Conservation (phyloP, 805 yeast genomes). For the Wickerhamiella azymoides region DNA sequence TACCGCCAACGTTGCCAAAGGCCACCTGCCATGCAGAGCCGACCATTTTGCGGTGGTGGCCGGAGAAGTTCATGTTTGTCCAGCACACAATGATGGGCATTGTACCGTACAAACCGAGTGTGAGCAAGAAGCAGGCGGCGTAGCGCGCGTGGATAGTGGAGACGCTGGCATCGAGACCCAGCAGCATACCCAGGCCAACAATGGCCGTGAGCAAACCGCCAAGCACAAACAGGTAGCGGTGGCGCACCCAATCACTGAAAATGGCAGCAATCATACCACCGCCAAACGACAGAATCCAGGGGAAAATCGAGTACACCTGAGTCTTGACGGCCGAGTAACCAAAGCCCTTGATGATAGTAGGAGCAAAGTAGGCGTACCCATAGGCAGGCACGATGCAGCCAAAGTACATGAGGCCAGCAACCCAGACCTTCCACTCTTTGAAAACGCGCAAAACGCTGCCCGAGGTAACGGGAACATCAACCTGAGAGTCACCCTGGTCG, state of each 20-base stretch:
- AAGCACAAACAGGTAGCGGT: conserved; percentile 19
- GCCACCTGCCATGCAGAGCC: conserved; percentile 53
- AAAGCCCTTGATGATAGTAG: conserved; percentile 46
- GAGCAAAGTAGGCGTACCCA: conserved; percentile 62
- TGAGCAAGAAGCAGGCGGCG: conserved; percentile 50
- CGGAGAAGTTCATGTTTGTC: conserved; percentile 48
- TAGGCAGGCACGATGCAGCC: conserved; percentile 56
- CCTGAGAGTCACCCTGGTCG: conserved; percentile 37
- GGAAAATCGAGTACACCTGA: conserved; percentile 71
- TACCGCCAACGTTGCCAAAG: conserved; percentile 63
- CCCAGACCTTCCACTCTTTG: conserved; percentile 46
- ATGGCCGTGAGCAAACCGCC: conserved; percentile 25
- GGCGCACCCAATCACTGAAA: conserved; percentile 41
- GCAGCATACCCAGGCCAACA: conserved; percentile 42
- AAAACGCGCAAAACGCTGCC: conserved; percentile 36
- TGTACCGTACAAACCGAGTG: conserved; percentile 44
- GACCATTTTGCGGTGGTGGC: conserved; percentile 47
- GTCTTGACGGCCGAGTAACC: conserved; percentile 60
- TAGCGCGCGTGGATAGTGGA: conserved; percentile 34
- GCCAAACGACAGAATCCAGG: conserved; percentile 70
- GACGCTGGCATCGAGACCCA: conserved; percentile 30
- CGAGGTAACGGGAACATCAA: conserved; percentile 34
- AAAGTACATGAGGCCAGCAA: conserved; percentile 49
- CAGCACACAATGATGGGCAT: conserved; percentile 62
- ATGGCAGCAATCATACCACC: conserved; percentile 46